Conservation (phyloP, 768 basidiomycete genomes). For the Sarcodon sp. region DNA sequence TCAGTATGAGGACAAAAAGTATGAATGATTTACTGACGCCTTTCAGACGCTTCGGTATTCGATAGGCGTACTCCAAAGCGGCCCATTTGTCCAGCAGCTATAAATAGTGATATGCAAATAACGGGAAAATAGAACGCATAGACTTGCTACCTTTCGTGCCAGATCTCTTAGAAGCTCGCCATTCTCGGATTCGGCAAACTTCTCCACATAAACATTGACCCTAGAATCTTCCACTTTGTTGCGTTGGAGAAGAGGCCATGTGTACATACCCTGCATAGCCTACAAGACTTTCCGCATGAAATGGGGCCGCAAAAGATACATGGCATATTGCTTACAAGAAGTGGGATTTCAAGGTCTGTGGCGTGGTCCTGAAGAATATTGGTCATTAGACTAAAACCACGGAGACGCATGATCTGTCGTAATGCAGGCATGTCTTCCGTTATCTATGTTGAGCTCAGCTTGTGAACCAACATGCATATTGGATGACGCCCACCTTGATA, state of each 20-base stretch:
- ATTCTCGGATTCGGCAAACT: conserved; percentile 40
- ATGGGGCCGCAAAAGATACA: neutral
- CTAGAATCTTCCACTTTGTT: conserved; percentile 88
- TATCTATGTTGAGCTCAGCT: conserved; percentile 36
- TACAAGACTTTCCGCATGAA: conserved; percentile 12
- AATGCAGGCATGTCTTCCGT: conserved; percentile 73
- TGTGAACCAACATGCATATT: neutral
- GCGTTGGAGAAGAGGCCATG: conserved; percentile 73
- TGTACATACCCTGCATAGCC: conserved; percentile 54
- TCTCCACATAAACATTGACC: conserved; percentile 43
- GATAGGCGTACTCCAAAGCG: conserved; percentile 60
- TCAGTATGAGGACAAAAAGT: neutral
- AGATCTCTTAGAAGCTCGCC: conserved; percentile 21
- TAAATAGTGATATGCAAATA: neutral
- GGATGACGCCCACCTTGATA: conserved; percentile 46
- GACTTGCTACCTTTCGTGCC: conserved; percentile 44
- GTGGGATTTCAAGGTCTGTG: conserved; percentile 58
- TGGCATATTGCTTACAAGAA: conserved; percentile 34
- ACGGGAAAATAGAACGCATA: neutral
- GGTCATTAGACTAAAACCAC: conserved; percentile 88
- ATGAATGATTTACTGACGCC: conserved; percentile 16
- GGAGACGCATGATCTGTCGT: conserved; percentile 79
- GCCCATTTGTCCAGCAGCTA: conserved; percentile 79
- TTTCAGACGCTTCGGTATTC: conserved; percentile 69
- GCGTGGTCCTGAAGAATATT: conserved; percentile 71